Base-by-base conservation (phyloP, 352 stramenopile species). In the Phytophthora rubi region DNA sequence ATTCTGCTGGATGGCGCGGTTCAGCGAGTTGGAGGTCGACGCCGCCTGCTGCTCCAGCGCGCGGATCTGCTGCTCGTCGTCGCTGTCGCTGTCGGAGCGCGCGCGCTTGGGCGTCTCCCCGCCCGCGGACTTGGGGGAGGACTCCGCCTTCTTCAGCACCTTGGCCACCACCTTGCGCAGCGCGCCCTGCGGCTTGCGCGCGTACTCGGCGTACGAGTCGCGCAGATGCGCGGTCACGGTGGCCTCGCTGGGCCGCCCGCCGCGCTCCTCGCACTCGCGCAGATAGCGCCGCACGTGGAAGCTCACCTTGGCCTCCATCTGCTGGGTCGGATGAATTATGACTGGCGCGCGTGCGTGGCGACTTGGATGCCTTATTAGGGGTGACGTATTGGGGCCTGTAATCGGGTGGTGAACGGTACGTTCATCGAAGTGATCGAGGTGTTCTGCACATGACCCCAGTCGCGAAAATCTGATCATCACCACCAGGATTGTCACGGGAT, bases 231-330 rank as follows among this genome's bases (percentile, higher is more conserved):
- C 65, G 0, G 87, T 82, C 15, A 95, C 76, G 0, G 83, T 90
- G 15, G 86, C 73, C 49, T 96, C 87, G 3, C 75, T 80, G 28
- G 87, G 84, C 16, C 64, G 74, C 23, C 79, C 69, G 47, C 83
- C 82, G 10, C 77, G 75, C 56, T 93, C 81, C 62, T 93, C 87
- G 76, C 86, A 94, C 62, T 95, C 87, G 71, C 83, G 83, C 66
- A 96, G 72, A 68, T 90, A 96, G 54, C 83, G 86, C 6, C 88
- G 86, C 76, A 95, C 88, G 65, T 95, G 87, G 80, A 96, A 96
- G 57, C 78, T 90, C 66, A 96, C 83, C 67, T 96, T 96, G 39
- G 85, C 82, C 75, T 96, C 86, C 89, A 95, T 95, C 23, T 26
- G 23, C 23, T 26, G 23, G 42, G 2, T 13, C 4, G 6, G 26